Evolutionary conservation across 1,284 basidiomycete species (phyloP).

Genomic region (Pyrrhoderma lamaoense): DNA sequence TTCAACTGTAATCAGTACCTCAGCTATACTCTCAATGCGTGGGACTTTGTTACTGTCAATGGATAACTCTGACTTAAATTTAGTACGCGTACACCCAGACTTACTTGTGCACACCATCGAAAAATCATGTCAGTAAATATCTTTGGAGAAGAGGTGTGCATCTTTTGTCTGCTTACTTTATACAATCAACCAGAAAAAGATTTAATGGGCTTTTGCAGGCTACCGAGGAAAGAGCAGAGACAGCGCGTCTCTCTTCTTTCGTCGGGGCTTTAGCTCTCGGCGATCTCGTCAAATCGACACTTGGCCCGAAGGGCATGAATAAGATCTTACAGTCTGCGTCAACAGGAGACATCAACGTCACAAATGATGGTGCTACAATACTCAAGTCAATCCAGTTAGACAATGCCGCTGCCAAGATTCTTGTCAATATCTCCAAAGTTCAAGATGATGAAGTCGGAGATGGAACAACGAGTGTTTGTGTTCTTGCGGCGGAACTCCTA

Average conservation of each 20-base stretch:
- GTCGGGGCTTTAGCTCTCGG: constrained; percentile 95
- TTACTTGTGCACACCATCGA: neutral
- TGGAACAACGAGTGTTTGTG: constrained; percentile 93
- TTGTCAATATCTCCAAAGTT: constrained; percentile 99
- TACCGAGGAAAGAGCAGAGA: constrained; percentile 97
- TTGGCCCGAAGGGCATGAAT: constrained; percentile 97
- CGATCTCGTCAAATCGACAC: constrained; percentile 96
- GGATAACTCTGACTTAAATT: too few species aligned
- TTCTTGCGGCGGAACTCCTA: constrained; percentile 87
- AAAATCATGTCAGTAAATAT: constrained; percentile 38
- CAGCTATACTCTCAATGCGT: too few species aligned
- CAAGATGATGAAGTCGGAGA: constrained; percentile 99
- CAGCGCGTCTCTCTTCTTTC: constrained; percentile 96
- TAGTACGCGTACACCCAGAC: neutral
- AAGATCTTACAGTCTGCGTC: constrained; percentile 92
- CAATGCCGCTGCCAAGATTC: constrained; percentile 98
- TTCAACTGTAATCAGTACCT: too few species aligned
- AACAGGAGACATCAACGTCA: constrained; percentile 91
- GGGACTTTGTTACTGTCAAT: too few species aligned
- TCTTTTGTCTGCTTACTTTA: too few species aligned
- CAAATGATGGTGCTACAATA: constrained; percentile 98
- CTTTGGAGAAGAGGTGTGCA: constrained; percentile 39
- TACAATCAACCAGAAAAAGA: neutral
- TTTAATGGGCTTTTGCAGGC: constrained; percentile 45
- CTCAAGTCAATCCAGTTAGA: constrained; percentile 96